A percentile compares a stretch with the other conserved stretches of the same genome.
phyloP scores from a whole-genome alignment of 495 filamentous ascomycete species.

The Neurospora sp. region DNA sequence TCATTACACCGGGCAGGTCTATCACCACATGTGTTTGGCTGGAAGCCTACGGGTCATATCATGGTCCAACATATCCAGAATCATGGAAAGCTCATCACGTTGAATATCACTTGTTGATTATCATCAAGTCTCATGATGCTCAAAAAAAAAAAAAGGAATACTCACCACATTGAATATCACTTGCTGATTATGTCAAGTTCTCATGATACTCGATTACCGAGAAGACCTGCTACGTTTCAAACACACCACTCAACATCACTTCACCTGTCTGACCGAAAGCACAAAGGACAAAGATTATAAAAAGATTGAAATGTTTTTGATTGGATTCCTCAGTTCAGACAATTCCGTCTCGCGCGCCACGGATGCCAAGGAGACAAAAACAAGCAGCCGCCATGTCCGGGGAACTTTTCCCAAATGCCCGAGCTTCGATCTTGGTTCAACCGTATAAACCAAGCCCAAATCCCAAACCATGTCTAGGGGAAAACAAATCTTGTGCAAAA shows the following conservation, averaged over 20 bases:
- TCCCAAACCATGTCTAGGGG: slow-evolving; percentile 4
- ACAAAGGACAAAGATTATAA: slow-evolving; percentile 6
- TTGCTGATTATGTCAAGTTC: not conserved
- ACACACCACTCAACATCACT: not conserved
- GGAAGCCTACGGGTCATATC: not conserved
- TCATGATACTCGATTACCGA: not conserved
- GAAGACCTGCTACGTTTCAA: not conserved
- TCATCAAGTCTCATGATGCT: not conserved
- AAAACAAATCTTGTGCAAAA: slow-evolving; percentile 15
- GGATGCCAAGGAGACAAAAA: slow-evolving; percentile 11
- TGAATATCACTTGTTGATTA: not conserved
- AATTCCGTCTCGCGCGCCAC: slow-evolving; percentile 10
- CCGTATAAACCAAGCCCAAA: not conserved
- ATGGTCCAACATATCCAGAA: not conserved
- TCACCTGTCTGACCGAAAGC: not conserved
- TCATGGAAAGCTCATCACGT: not conserved
- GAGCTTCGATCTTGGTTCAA: not conserved
- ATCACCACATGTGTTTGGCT: not conserved
- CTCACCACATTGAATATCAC: not conserved
- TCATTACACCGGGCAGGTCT: not conserved
- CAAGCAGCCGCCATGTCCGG: slow-evolving; percentile 8
- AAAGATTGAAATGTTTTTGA: slow-evolving; percentile 24
- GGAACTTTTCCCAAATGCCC: slow-evolving; percentile 6
- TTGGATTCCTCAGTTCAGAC: slow-evolving; percentile 25
- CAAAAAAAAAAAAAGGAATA: not conserved